Evolutionary conservation across 805 yeast species (phyloP).

Genomic region (Sungouiozyma ichnusensis): DNA sequence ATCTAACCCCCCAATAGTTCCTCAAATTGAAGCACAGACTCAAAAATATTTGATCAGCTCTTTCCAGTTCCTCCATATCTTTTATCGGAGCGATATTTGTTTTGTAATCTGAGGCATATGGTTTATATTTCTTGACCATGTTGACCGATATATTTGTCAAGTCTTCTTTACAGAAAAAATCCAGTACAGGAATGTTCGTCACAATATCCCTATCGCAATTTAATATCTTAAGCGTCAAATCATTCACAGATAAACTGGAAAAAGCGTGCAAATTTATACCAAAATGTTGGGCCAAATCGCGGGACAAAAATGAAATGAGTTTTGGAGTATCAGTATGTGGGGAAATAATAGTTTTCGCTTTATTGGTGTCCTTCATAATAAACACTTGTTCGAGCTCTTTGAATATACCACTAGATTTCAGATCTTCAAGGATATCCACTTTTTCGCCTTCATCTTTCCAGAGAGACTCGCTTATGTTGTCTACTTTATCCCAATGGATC

Average conservation of each 20-base stretch:
- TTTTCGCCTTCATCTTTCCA: constrained; percentile 42
- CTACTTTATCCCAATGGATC: constrained; percentile 74
- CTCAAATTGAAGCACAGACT: constrained; percentile 59
- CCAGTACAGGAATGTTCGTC: constrained; percentile 47
- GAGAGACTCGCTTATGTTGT: constrained; percentile 45
- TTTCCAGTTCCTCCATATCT: constrained; percentile 42
- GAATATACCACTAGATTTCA: constrained; percentile 51
- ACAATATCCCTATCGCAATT: constrained; percentile 49
- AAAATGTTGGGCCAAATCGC: constrained; percentile 70
- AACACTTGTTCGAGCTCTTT: constrained; percentile 54
- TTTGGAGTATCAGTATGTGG: constrained; percentile 21
- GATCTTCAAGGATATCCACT: constrained; percentile 35
- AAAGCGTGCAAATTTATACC: constrained; percentile 67
- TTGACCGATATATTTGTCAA: constrained; percentile 48
- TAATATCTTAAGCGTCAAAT: constrained; percentile 44
- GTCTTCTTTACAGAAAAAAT: constrained; percentile 61
- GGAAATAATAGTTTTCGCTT: constrained; percentile 28
- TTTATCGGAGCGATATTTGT: constrained; percentile 28
- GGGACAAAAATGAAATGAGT: constrained; percentile 46
- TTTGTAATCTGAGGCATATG: constrained; percentile 46
- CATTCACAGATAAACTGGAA: constrained; percentile 41
- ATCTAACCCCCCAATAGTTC: constrained; percentile 62
- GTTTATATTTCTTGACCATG: constrained; percentile 46
- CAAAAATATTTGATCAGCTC: constrained; percentile 61
- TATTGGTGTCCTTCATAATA: constrained; percentile 35